Percentiles rank a stretch among this genome's conserved stretches.
Conservation (phyloP, 768 basidiomycete genomes). For the Tulasnella sp. region DNA sequence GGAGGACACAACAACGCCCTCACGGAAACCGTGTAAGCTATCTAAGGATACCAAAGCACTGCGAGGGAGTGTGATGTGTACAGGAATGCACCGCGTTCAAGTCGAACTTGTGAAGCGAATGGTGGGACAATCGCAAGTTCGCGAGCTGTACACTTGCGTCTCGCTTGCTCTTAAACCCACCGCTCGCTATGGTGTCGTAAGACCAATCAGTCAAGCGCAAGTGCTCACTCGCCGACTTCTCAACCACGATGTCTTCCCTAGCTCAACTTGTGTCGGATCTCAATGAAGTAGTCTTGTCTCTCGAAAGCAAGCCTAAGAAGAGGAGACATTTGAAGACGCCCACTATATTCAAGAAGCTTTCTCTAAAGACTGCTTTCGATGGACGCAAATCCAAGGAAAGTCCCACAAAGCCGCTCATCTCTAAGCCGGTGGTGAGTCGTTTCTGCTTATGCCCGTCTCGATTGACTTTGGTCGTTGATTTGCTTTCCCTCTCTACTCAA, state of each 20-base stretch:
- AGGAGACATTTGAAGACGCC: background rate
- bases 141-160: background rate
- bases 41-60: too few relatives aligned
- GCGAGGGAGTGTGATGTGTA: background rate
- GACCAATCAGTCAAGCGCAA: background rate
- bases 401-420: background rate
- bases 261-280: background rate
- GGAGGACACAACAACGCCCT: background rate
- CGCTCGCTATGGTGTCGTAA: background rate
- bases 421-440: background rate
- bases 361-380: background rate
- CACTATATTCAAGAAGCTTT: background rate
- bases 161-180: background rate
- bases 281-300: background rate
- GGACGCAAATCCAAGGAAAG: background rate
- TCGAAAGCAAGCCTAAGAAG: background rate
- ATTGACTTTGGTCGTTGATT: background rate
- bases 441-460: background rate
- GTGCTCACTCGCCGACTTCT: too few relatives aligned
- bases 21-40: background rate
- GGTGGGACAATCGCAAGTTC: background rate
- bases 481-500: too few relatives aligned
- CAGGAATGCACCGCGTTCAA: background rate
- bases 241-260: background rate
- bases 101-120: background rate